Base-by-base conservation (phyloP, 1,284 basidiomycete genomes). In the Farysia itapuensis region DNA sequence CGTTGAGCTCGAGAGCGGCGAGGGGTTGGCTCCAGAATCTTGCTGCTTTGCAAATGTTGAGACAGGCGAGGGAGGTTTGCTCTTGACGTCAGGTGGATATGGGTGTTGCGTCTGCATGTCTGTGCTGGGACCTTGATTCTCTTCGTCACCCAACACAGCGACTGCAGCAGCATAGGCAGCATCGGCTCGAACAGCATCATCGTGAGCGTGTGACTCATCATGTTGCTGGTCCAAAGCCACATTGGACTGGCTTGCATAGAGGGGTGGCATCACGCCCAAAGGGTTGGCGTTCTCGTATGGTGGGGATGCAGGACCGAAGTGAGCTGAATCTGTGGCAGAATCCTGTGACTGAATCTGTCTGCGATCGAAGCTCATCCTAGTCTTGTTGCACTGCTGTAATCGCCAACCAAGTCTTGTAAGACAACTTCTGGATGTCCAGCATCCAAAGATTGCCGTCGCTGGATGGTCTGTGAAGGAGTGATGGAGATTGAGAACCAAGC, bases 251-350 rank as follows among this genome's bases (percentile, higher is more conserved):
- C 52, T 58, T 2, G 50, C 59, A 16, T 64, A 64, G 42, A 52
- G 46, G 37, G 59, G 59, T 14, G 59, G 56, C 31, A 48, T 37
- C n/a, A 45, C 22, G 7, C 53, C 57, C 35, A 36, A 31, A 16
- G 39, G 50, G 8, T 53, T 49, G 8, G 34, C 28, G 24, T 33
- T 39, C 25, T 67, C 40, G 46, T 67, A 67, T 11, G 64, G 64
- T 13, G 64, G 64, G 16, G 64, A 67, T 5, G 64, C 59, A 3
- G 38, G 47, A 1, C 60, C 59, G n/a, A n/a, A n/a, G n/a, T n/a
- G n/a, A n/a, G n/a, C n/a, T n/a, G n/a, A n/a, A n/a, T n/a, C n/a
- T n/a, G n/a, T n/a, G n/a, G n/a, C n/a, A n/a, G 48, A 61, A 37
- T 44, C 58, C 7, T 38, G 44, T 13, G 58, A 56, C 20, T 30